Evolutionary conservation across 257 asterid species (phyloP), one percentile per base, ranked within the genome.

Genomic region (Gentiana dahurica): DNA sequence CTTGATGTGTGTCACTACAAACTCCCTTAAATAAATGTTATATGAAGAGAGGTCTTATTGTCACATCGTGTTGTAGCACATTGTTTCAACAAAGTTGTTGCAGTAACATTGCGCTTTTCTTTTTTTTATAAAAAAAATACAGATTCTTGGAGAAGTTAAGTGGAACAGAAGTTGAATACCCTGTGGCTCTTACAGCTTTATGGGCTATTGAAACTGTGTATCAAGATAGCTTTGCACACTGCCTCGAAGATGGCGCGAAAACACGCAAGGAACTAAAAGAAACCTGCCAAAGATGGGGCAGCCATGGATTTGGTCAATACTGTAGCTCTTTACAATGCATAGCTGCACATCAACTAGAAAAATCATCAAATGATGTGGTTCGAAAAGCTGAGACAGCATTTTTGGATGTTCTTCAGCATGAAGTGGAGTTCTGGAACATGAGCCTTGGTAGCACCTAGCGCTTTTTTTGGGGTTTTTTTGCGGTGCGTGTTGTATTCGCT

Each of bases 151-250:
- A 80, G 53, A 73, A 81, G 67, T 70, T 86, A 50, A 74, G 43
- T 67, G 68, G 82, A 61, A 65, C 82, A 33, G 86, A 82, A 9
- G 94, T 82, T 55, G 93, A 77, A 36, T 84, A 82, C 77, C 67
- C 85, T 0, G 65, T 73, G 62, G 89, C 90, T 58, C 51, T 84
- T 55, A 72, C 86, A 12, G 85, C 90, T 34, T 81, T 89, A 62
- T 89, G 96, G 96, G 91, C 80, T 0, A 79, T 89, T 41, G 96
- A 86, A 74, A 68, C 77, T 11, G 94, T 86, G 58, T 89, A 89
- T 65, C 96, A 82, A 51, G 85, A 82, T 38, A 86, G 96, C 80
- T 90, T 80, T 68, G 95, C 95, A 3, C 87, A 90, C 57, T 90
- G 94, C 73, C 57, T 86, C 57, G 81, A 83, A 62, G 81, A 80